Conservation (phyloP, 208 protist species). For the Trypanosoma caninum region DNA sequence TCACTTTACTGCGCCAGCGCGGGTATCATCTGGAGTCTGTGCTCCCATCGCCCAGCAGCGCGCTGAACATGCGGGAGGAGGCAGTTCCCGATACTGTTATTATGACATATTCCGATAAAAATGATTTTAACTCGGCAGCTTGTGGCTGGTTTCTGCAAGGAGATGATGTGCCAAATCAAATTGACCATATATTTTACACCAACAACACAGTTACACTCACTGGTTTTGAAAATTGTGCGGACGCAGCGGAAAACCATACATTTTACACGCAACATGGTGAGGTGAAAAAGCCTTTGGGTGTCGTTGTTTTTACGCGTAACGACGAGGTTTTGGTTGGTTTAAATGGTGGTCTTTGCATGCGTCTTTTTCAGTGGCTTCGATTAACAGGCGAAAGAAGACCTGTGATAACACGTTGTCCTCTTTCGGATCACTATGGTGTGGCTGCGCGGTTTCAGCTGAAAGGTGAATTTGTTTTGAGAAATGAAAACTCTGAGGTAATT, state of each 20-base stretch:
- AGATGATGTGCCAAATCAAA: slow-evolving; percentile 73
- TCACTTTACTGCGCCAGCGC: slow-evolving; percentile 59
- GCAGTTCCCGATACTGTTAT: slow-evolving; percentile 17
- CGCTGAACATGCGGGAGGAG: slow-evolving; percentile 20
- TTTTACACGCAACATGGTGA: slow-evolving; percentile 22
- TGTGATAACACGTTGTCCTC: slow-evolving; percentile 28
- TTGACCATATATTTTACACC: slow-evolving; percentile 86
- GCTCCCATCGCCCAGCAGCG: slow-evolving; percentile 34
- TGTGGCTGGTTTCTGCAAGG: slow-evolving; percentile 71
- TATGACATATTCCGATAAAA: slow-evolving; percentile 71
- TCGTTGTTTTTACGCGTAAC: slow-evolving; percentile 74
- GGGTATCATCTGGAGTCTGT: slow-evolving; percentile 72
- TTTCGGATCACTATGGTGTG: slow-evolving; percentile 90
- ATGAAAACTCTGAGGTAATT: no score
- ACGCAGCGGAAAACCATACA: slow-evolving; percentile 40
- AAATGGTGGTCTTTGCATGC: not conserved
- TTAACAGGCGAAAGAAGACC: not conserved
- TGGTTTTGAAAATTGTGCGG: slow-evolving; percentile 73
- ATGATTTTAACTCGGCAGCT: slow-evolving; percentile 73
- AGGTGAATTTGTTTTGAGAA: not conserved
- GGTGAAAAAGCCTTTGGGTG: slow-evolving; percentile 37
- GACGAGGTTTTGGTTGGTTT: slow-evolving; percentile 37
- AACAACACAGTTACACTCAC: slow-evolving; percentile 37
- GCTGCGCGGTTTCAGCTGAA: slow-evolving; percentile 49
- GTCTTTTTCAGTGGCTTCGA: not conserved